Evolutionary conservation across 2,329 filamentous ascomycete species (phyloP).

Genomic region (Arthrinium phaeospermum): DNA sequence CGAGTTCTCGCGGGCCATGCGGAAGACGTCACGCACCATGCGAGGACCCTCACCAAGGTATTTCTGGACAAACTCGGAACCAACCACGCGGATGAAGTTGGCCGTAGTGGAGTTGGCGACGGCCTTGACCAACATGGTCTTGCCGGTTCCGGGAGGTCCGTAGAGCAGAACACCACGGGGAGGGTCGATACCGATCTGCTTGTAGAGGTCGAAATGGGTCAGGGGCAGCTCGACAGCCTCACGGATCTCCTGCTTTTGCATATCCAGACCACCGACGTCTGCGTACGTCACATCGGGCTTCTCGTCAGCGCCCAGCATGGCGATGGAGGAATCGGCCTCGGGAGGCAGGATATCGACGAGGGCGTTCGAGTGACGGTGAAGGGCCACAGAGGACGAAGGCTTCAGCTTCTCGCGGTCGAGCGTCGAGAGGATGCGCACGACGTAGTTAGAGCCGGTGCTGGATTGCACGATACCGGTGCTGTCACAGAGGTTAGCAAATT

Average conservation of each 20-base stretch:
- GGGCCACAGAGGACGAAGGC: slow-evolving; percentile 94
- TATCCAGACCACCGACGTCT: slow-evolving; percentile 95
- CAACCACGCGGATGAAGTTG: slow-evolving; percentile 97
- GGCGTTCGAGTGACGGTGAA: slow-evolving; percentile 97
- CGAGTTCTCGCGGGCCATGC: slow-evolving; percentile 98
- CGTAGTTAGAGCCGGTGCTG: slow-evolving; percentile 97
- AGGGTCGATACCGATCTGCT: slow-evolving; percentile 98
- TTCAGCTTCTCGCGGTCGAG: slow-evolving; percentile 98
- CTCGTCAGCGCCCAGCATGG: slow-evolving; percentile 95
- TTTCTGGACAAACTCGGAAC: slow-evolving; percentile 98
- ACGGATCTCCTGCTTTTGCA: slow-evolving; percentile 99
- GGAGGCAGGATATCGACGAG: slow-evolving; percentile 98
- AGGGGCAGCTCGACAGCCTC: slow-evolving; percentile 96
- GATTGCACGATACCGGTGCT: slow-evolving; percentile 99
- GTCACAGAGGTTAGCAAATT: slow-evolving; percentile 23
- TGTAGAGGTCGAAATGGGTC: slow-evolving; percentile 98
- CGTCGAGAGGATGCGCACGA: slow-evolving; percentile 96
- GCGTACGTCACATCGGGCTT: slow-evolving; percentile 98
- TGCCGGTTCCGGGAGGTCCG: slow-evolving; percentile 88
- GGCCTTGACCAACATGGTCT: slow-evolving; percentile 93
- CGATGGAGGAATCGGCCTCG: slow-evolving; percentile 97
- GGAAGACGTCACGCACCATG: slow-evolving; percentile 99
- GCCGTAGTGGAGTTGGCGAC: slow-evolving; percentile 98
- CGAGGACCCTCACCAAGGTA: slow-evolving; percentile 96
- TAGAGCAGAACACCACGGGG: slow-evolving; percentile 96